Evolutionary conservation across 495 filamentous ascomycete species (phyloP), one percentile per base, ranked within the genome.

Genomic region (Penicillium malachiteum): DNA sequence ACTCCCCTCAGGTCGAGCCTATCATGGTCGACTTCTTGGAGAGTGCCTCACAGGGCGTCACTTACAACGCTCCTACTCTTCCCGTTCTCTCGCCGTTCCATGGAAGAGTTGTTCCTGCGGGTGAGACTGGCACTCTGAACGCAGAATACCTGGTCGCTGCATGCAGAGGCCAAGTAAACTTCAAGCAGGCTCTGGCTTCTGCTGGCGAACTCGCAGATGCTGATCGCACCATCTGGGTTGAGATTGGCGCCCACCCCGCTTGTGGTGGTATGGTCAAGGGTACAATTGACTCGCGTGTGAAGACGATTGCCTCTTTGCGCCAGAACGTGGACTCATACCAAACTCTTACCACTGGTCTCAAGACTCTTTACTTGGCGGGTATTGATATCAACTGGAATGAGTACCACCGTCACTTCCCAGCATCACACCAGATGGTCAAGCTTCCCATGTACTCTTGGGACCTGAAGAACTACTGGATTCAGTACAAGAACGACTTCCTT

Each of bases 311-410:
- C 75, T 74, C 3, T 48, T 79, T 9, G 35, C 71, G 68, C 6
- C 67, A 69, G 1, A 60, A 63, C 11, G 74, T 78, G 16, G 67
- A 79, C 52, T 60, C 60, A 16, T 90, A 80, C 75, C 78, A 77
- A 58, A 84, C 78, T 4, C 64, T 92, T 3, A 72, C 3, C 21
- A 26, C 21, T 26, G 21, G 21, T 26, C 21, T 26, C 21, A 26
- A 26, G 21, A 26, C 21, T 26, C 21, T 26, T 1, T 26, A 26
- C 21, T 26, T 26, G 21, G 73, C 68, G 8, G 87, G 89, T 10
- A 57, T 86, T 9, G 73, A 79, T 14, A 62, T 90, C 45, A 66
- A 81, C 61, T 92, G 87, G 84, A 80, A 79, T 54, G 88, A 62
- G 21, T 88, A 81, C 58, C 83, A 85, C 70, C 68, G 76, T 5